phyloP scores from a whole-genome alignment of 2,329 filamentous ascomycete species.

The Trichophyton schoenleinii region DNA sequence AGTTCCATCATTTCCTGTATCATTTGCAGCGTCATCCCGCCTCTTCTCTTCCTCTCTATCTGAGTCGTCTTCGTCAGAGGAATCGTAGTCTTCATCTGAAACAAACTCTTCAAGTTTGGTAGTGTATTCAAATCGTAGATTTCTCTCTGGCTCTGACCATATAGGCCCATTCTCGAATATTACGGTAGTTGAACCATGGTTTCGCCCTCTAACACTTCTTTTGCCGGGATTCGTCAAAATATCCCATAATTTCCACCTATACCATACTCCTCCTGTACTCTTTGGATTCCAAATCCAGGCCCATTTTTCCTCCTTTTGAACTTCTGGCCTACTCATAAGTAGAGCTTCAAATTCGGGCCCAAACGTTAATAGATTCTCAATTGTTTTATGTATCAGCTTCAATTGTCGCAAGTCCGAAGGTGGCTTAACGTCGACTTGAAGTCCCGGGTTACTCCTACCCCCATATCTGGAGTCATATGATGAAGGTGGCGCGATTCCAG shows the following conservation, averaged over 20 bases:
- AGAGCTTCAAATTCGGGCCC: constrained; percentile 83
- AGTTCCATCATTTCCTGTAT: constrained; percentile 36
- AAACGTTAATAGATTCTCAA: constrained; percentile 66
- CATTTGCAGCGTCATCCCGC: constrained; percentile 33
- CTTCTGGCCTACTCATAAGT: constrained; percentile 72
- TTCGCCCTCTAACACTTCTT: constrained; percentile 15
- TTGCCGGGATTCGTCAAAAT: constrained; percentile 55
- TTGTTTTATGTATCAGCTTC: constrained; percentile 73
- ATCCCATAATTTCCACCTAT: constrained; percentile 84
- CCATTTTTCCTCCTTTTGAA: constrained; percentile 80
- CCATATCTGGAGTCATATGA: constrained; percentile 48
- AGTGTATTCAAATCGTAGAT: constrained; percentile 67
- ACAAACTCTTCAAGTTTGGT: constrained; percentile 67
- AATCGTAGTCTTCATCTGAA: constrained; percentile 74
- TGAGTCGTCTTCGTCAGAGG: constrained; percentile 67
- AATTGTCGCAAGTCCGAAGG: constrained; percentile 69
- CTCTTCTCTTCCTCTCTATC: constrained; percentile 35
- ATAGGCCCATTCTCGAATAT: constrained; percentile 64
- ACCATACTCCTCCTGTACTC: constrained; percentile 71
- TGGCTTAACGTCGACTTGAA: constrained; percentile 58
- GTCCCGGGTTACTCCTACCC: constrained; percentile 39
- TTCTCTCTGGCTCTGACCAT: constrained; percentile 64
- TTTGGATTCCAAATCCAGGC: constrained; percentile 86
- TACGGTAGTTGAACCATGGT: constrained; percentile 34
- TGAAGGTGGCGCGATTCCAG: constrained; percentile 63